Percentiles rank a stretch among this genome's conserved stretches.
Conservation (phyloP, 257 asterid species). For the Ligustrum vulgare region DNA sequence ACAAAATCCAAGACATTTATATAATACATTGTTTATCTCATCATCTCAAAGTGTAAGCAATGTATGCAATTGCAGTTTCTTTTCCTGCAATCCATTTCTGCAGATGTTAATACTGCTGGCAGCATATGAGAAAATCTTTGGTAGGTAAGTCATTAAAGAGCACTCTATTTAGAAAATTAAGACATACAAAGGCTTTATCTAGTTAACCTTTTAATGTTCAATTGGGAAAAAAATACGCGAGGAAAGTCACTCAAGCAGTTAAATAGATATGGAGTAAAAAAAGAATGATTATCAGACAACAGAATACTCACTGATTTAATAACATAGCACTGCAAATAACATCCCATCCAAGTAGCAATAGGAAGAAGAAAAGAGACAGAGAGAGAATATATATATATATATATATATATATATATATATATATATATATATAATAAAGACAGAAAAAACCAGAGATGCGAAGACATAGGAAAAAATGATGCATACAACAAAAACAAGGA, state of each 20-base stretch:
- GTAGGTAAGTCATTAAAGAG: too few species aligned
- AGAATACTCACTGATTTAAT: background rate
- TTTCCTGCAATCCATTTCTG: background rate
- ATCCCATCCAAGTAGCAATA: background rate
- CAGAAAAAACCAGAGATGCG: constrained; percentile 1
- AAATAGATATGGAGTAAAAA: background rate
- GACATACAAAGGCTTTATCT: background rate
- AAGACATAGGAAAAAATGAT: background rate
- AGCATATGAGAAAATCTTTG: background rate
- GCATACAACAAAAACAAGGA: background rate
- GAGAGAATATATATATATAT: background rate
- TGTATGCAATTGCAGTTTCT: background rate
- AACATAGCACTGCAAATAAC: background rate
- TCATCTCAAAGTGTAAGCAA: background rate
- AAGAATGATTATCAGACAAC: background rate
- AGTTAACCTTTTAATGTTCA: background rate
- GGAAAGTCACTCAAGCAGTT: too few species aligned
- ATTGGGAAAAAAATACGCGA: background rate
- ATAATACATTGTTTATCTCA: background rate
- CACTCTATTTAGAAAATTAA: too few species aligned
- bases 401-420: too few species aligned
- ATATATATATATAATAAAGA: too few species aligned
- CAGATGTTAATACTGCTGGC: background rate
- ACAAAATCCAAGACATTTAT: background rate
- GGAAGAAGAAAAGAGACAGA: background rate